phyloP scores from a whole-genome alignment of 352 stramenopile species.

The Pythium rhizo-oryzae region DNA sequence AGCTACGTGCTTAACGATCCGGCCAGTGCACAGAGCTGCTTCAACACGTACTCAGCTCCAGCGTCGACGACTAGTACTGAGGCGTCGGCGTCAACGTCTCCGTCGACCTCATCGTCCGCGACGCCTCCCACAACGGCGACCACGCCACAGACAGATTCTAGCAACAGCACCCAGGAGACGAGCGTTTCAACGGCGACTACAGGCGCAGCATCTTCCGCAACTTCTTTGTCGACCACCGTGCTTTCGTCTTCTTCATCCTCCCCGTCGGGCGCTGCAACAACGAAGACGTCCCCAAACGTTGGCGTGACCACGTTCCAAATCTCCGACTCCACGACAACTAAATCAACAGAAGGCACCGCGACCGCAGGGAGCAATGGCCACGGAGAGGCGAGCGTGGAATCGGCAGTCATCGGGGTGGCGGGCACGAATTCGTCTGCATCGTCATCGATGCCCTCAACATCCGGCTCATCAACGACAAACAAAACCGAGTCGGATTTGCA shows the following conservation, averaged over 20 bases:
- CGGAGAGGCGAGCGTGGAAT: not conserved
- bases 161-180: not conserved
- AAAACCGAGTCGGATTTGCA: not conserved
- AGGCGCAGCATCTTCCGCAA: too few relatives aligned
- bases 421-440: not conserved
- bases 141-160: not conserved
- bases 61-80: not conserved
- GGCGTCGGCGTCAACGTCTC: not conserved
- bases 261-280: not conserved
- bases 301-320: not conserved
- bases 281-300: not conserved
- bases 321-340: not conserved
- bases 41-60: not conserved
- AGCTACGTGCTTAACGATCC: not conserved
- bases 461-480: not conserved
- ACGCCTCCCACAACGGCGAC: not conserved
- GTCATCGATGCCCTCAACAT: not conserved
- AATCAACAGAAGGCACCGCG: not conserved
- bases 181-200: not conserved
- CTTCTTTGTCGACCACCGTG: too few relatives aligned
- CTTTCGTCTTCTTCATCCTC: too few relatives aligned
- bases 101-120: not conserved
- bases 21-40: constrained; percentile 1
- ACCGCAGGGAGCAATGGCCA: not conserved
- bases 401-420: not conserved